phyloP scores from a whole-genome alignment of 345 rosid species.

The Noccaea bulbosa region DNA sequence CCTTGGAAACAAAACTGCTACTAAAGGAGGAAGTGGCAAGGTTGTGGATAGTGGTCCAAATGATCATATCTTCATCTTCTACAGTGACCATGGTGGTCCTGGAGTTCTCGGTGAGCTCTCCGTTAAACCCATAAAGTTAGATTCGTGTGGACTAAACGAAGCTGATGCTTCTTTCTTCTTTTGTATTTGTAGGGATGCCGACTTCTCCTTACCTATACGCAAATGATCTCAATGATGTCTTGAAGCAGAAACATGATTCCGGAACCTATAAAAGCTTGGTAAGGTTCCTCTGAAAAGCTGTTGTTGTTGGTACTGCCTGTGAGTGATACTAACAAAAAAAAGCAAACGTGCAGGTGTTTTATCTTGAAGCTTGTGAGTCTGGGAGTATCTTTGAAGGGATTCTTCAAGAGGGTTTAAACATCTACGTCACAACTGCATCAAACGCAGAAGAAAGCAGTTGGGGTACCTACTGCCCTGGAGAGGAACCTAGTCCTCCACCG shows the following conservation, averaged over 20 bases:
- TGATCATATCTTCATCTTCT: conserved; percentile 89
- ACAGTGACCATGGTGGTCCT: conserved; percentile 93
- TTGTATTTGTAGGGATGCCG: conserved; percentile 82
- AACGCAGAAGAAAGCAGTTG: conserved; percentile 97
- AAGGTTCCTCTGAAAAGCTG: conserved; percentile 25
- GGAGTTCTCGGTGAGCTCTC: conserved; percentile 87
- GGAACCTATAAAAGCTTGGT: conserved; percentile 89
- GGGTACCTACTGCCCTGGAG: conserved; percentile 99
- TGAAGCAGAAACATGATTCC: conserved; percentile 80
- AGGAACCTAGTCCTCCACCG: conserved; percentile 82
- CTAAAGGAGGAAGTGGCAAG: conserved; percentile 89
- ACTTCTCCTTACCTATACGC: conserved; percentile 84
- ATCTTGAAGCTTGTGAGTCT: conserved; percentile 99
- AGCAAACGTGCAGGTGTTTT: conserved; percentile 74
- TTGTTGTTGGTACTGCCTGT: background rate
- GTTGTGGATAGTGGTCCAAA: conserved; percentile 91
- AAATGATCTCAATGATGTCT: conserved; percentile 66
- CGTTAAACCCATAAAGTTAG: background rate
- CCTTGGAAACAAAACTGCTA: conserved; percentile 81
- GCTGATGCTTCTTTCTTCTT: conserved; percentile 12
- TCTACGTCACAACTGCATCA: conserved; percentile 93
- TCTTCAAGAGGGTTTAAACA: conserved; percentile 88
- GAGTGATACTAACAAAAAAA: conserved; percentile 12
- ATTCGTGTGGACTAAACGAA: conserved; percentile 7
- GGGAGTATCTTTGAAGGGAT: conserved; percentile 99